Percentiles rank a stretch among this genome's conserved stretches.
These are phyloP conservation scores for Candida silvatica DNA, from an alignment of 805 yeast species.

Conservation along the genomic window DNA sequence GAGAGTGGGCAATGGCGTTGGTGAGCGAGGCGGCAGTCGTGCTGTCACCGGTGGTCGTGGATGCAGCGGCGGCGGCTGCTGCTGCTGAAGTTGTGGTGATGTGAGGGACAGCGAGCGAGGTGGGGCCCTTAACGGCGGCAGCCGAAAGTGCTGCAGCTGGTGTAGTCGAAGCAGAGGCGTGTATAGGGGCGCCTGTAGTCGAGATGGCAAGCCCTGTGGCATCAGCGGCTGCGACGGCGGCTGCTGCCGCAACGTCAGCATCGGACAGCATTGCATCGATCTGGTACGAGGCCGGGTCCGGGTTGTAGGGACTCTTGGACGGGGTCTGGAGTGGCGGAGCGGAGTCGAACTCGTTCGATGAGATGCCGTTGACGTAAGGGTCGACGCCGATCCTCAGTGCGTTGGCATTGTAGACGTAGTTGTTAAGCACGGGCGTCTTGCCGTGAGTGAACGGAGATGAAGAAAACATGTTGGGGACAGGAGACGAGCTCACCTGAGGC, in stretches of 20 bases:
- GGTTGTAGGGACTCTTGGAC: conserved; percentile 2
- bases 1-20: no score
- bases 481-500: background rate
- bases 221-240: background rate
- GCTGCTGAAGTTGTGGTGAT: no score
- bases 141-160: no score
- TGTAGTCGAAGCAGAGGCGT: no score
- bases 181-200: conserved; percentile 18
- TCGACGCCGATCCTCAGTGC: conserved; percentile 18
- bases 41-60: no score
- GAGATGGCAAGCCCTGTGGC: conserved; percentile 20
- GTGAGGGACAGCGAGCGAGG: no score
- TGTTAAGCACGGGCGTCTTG: conserved; percentile 5
- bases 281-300: conserved; percentile 5
- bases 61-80: no score
- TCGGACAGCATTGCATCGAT: background rate
- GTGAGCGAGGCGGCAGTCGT: no score
- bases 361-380: conserved; percentile 21
- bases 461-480: conserved; percentile 2
- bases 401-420: conserved; percentile 2
- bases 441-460: conserved; percentile 2
- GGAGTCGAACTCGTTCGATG: conserved; percentile 19
- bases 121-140: no score
- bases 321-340: conserved; percentile 7
- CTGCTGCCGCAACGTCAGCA: background rate